phyloP scores from a whole-genome alignment of 163 green algal species.

The Chloromonas sp. region DNA sequence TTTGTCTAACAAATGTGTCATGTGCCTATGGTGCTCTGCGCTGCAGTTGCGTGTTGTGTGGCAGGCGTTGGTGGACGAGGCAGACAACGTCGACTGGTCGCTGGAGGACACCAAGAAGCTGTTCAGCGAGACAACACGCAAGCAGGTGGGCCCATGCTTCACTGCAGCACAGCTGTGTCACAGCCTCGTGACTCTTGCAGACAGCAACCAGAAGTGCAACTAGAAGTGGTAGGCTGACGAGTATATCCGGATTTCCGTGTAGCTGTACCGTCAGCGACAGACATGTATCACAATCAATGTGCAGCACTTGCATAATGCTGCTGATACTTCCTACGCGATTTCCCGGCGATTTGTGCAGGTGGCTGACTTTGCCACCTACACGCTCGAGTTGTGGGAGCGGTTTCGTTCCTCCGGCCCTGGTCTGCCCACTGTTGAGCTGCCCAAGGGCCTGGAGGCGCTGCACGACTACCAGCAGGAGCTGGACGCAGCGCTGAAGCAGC shows the following conservation, averaged over 20 bases:
- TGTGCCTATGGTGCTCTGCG: neutral
- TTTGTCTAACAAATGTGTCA: too few relatives aligned
- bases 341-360: constrained; percentile 11
- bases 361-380: constrained; percentile 45
- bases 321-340: neutral
- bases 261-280: too few relatives aligned
- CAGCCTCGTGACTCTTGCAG: too few relatives aligned
- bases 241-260: too few relatives aligned
- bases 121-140: constrained; percentile 63
- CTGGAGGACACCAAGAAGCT: constrained; percentile 68
- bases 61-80: constrained; percentile 47
- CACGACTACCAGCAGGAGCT: constrained; percentile 46
- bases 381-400: constrained; percentile 44
- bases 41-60: constrained; percentile 41
- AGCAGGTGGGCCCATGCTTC: constrained; percentile 41
- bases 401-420: constrained; percentile 54
- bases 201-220: too few relatives aligned
- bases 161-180: too few relatives aligned
- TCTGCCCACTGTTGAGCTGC: constrained; percentile 51
- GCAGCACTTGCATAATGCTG: too few relatives aligned
- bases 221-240: too few relatives aligned
- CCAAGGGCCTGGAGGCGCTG: constrained; percentile 54
- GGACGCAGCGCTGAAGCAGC: constrained; percentile 31
- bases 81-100: constrained; percentile 56
- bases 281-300: too few relatives aligned